Evolutionary conservation across 148 eudicot genomes (phyloP).

Genomic region (Fagopyrum esculentum): DNA sequence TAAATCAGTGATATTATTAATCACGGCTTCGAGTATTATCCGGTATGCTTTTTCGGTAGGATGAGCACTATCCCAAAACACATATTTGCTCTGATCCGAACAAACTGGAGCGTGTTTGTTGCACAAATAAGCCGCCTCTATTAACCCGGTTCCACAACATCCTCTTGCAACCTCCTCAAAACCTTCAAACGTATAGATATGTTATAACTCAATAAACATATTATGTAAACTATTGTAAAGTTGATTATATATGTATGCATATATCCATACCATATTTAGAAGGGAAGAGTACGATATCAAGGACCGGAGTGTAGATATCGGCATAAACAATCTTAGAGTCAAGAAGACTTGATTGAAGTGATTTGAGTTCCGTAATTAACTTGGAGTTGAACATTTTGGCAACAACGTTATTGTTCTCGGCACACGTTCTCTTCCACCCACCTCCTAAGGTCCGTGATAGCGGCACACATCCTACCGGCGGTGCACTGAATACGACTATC

Average conservation of each 20-base stretch:
- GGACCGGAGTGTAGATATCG: constrained; percentile 36
- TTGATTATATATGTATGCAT: no score
- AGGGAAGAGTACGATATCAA: constrained; percentile 36
- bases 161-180: constrained; percentile 9
- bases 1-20: background rate
- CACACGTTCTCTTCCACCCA: constrained; percentile 30
- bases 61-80: constrained; percentile 12
- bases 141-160: constrained; percentile 11
- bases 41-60: constrained; percentile 8
- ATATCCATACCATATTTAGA: constrained; percentile 8
- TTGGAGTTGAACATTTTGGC: constrained; percentile 45
- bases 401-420: constrained; percentile 27
- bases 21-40: background rate
- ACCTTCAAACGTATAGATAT: background rate
- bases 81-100: background rate
- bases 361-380: constrained; percentile 24
- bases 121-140: constrained; percentile 1
- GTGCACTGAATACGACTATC: constrained; percentile 36
- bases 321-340: constrained; percentile 37
- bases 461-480: constrained; percentile 65
- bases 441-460: constrained; percentile 49
- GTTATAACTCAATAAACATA: no score
- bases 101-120: background rate
- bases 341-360: constrained; percentile 16
- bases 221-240: no score